Evolutionary conservation across 2,329 filamentous ascomycete genomes (phyloP), one percentile per base, ranked within the genome.

Genomic region (Sclerotinia trifoliorum): DNA sequence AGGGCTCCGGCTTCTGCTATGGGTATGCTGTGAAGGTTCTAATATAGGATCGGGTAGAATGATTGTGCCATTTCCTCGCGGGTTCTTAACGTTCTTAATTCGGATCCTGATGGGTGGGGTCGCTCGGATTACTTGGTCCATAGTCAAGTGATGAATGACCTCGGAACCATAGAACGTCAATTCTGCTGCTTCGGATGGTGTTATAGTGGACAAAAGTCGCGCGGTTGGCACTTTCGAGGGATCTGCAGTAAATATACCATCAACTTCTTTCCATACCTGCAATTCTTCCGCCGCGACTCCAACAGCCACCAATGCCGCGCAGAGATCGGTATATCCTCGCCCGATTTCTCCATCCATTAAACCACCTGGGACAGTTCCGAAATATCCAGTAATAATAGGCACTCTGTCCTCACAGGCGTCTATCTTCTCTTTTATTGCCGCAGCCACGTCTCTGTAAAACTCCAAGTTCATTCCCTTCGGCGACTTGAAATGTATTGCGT

Each of bases 201-300:
- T 97, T 78, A 99, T 97, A 66, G 90, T 89, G 15, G 89, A 82
- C 56, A 99, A 85, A n/a, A 99, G 84, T 58, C 90, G 86, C n/a
- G 95, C 96, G 0, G 94, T 98, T 3, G 94, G 94, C 51, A 96
- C 92, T 79, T 95, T 96, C 74, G 90, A 87, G 3, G 92, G 92
- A 76, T 97, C 94, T 7, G 85, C 84, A 2, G 86, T 89, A 80
- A 97, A 95, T 77, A 98, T 96, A 69, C 93, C 94, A 79, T 99
- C 95, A 8, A 99, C 95, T 78, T 99, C 95, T 82, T 99, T 99
- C 95, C 95, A 98, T 71, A 99, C 91, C 79, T 99, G 95, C 65
- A 99, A 85, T 79, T 99, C 95, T 66, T 90, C 83, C 0, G 95
- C 95, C 74, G 87, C 84, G n/a, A 96, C 82, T 5, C 93, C 94